Evolutionary conservation across 2,329 filamentous ascomycete genomes (phyloP).

Genomic region (Colletotrichum godetiae): DNA sequence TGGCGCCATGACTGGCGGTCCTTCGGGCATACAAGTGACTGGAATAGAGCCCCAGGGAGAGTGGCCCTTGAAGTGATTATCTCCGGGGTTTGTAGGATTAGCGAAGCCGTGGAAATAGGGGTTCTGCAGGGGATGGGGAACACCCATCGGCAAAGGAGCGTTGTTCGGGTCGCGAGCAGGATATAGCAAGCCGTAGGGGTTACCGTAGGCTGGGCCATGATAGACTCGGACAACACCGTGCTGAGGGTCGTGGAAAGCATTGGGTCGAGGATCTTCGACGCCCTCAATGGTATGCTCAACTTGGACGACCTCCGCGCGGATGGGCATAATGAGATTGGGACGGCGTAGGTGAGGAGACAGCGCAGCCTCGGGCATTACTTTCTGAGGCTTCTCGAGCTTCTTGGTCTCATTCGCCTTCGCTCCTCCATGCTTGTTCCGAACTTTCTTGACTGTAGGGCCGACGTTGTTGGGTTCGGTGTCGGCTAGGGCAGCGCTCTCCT

Average conservation of each 20-base stretch:
- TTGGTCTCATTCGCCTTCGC: constrained; percentile 29
- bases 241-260: constrained; percentile 68
- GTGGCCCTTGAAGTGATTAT: constrained; percentile 22
- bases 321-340: constrained; percentile 60
- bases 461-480: constrained; percentile 18
- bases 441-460: constrained; percentile 12
- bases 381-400: constrained; percentile 37
- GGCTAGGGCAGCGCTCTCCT: background rate
- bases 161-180: constrained; percentile 49
- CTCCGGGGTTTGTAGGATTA: constrained; percentile 35
- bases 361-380: constrained; percentile 37
- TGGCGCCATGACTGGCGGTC: constrained; percentile 9
- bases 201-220: constrained; percentile 66
- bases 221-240: constrained; percentile 67
- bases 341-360: constrained; percentile 47
- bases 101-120: constrained; percentile 55
- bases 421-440: background rate
- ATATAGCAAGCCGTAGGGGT: constrained; percentile 59
- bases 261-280: constrained; percentile 65
- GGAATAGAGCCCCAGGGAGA: constrained; percentile 27
- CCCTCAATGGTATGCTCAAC: constrained; percentile 67
- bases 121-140: constrained; percentile 56
- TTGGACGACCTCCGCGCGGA: constrained; percentile 61
- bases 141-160: constrained; percentile 52
- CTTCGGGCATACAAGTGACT: constrained; percentile 21